Conservation (phyloP, 169 alveolate genomes). For the Plasmodium ovale region DNA sequence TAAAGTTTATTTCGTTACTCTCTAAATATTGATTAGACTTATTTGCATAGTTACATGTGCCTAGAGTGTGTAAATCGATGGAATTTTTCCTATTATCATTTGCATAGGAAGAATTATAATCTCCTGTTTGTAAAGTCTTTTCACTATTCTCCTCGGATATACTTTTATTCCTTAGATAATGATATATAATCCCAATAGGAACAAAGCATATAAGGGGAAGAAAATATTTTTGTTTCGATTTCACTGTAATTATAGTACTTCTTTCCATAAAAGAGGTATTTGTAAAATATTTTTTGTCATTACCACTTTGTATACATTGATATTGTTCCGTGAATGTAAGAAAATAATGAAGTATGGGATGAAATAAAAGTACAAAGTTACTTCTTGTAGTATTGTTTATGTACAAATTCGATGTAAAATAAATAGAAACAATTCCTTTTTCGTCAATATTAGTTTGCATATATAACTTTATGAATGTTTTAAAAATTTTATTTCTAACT, state of each 20-base stretch:
- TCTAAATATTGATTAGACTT: too few relatives aligned
- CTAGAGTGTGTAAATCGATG: too few relatives aligned
- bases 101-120: too few relatives aligned
- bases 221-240: constrained; percentile 19
- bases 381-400: constrained; percentile 41
- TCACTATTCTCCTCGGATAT: background rate
- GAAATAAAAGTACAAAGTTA: constrained; percentile 31
- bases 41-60: too few relatives aligned
- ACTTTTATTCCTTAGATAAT: constrained; percentile 17
- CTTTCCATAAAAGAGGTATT: background rate
- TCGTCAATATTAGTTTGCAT: constrained; percentile 62
- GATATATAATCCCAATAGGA: constrained; percentile 29
- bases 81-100: background rate
- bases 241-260: background rate
- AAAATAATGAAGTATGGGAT: constrained; percentile 44
- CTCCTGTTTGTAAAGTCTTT: background rate
- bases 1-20: background rate
- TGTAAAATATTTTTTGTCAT: background rate
- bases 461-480: constrained; percentile 55
- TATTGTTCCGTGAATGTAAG: background rate
- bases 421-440: constrained; percentile 54
- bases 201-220: constrained; percentile 45
- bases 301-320: background rate
- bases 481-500: constrained; percentile 38
- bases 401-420: constrained; percentile 50